phyloP scores from a whole-genome alignment of 768 basidiomycete genomes.

The Hemileccinum rubropunctum region DNA sequence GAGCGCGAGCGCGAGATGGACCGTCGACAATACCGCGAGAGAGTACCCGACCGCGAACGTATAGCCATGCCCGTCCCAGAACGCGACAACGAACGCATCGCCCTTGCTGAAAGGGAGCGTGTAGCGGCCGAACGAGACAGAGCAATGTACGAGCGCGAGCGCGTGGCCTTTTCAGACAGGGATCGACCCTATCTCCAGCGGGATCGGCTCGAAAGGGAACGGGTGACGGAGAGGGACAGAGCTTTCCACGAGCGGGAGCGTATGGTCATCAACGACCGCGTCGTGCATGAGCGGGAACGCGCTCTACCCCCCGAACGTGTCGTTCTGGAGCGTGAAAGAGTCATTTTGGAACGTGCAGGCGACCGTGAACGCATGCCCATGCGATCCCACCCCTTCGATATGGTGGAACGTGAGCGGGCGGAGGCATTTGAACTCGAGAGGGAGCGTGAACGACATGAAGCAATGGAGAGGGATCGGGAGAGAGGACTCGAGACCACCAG shows the following conservation, averaged over 20 bases:
- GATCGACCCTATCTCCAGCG: slow-evolving; percentile 24
- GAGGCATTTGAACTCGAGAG: slow-evolving; percentile 34
- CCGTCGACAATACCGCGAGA: slow-evolving; percentile 27
- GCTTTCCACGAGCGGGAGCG: slow-evolving; percentile 22
- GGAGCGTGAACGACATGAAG: slow-evolving; percentile 30
- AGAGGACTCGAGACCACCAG: slow-evolving; percentile 20
- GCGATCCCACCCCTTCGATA: slow-evolving; percentile 20
- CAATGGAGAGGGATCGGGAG: slow-evolving; percentile 30
- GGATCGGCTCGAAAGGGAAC: slow-evolving; percentile 22
- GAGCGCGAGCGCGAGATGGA: slow-evolving; percentile 27
- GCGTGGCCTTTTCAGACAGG: slow-evolving; percentile 16
- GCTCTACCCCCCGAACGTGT: slow-evolving; percentile 15
- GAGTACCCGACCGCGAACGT: slow-evolving; percentile 25
- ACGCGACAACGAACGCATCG: slow-evolving; percentile 21
- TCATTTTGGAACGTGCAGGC: slow-evolving; percentile 16
- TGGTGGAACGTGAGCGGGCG: slow-evolving; percentile 26
- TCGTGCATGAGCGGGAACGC: slow-evolving; percentile 24
- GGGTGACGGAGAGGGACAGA: slow-evolving; percentile 22
- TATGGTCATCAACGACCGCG: slow-evolving; percentile 19
- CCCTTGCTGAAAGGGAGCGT: slow-evolving; percentile 22
- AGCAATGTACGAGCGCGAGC: slow-evolving; percentile 23
- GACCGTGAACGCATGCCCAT: slow-evolving; percentile 27
- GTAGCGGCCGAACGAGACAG: slow-evolving; percentile 20
- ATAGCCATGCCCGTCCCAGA: slow-evolving; percentile 19
- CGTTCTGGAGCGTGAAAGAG: slow-evolving; percentile 22